Conservation (phyloP, 208 protist genomes). For the Acanthamoeba royreba region DNA sequence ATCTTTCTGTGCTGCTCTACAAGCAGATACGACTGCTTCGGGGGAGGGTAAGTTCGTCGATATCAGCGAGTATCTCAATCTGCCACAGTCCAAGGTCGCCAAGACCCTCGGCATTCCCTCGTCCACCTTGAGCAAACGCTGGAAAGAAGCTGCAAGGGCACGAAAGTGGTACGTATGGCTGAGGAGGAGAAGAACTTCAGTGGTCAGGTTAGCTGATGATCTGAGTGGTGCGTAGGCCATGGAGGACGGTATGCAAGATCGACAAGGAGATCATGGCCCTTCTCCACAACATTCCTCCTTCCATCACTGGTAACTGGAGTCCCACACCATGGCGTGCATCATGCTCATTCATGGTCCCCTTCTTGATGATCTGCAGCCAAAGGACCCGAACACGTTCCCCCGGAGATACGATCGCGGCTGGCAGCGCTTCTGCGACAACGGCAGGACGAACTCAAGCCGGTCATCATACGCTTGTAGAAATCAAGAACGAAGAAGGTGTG, state of each 20-base stretch:
- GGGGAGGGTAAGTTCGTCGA: constrained; percentile 61
- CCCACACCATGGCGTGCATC: too few relatives aligned
- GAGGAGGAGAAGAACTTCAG: too few relatives aligned
- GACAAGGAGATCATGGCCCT: constrained; percentile 73
- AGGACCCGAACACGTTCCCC: neutral
- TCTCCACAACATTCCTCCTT: constrained; percentile 50
- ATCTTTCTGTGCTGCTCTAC: too few relatives aligned
- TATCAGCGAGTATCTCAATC: constrained; percentile 63
- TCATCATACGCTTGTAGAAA: constrained; percentile 23
- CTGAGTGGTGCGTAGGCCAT: constrained; percentile 55
- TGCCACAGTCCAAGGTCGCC: constrained; percentile 64
- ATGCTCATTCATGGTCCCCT: neutral
- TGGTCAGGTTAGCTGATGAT: too few relatives aligned
- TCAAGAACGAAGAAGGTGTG: too few relatives aligned
- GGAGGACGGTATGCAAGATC: constrained; percentile 58
- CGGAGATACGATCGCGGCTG: neutral
- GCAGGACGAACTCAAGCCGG: constrained; percentile 21
- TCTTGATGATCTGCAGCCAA: neutral
- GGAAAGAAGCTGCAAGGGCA: constrained; percentile 65
- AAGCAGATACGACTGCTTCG: too few relatives aligned
- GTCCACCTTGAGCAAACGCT: constrained; percentile 69
- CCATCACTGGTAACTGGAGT: neutral
- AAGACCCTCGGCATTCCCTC: constrained; percentile 68
- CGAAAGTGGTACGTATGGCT: constrained; percentile 64
- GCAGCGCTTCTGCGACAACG: neutral